These are phyloP conservation scores for Mycena haematopus DNA, from an alignment of 768 basidiomycete genomes.

Conservation along the genomic window DNA sequence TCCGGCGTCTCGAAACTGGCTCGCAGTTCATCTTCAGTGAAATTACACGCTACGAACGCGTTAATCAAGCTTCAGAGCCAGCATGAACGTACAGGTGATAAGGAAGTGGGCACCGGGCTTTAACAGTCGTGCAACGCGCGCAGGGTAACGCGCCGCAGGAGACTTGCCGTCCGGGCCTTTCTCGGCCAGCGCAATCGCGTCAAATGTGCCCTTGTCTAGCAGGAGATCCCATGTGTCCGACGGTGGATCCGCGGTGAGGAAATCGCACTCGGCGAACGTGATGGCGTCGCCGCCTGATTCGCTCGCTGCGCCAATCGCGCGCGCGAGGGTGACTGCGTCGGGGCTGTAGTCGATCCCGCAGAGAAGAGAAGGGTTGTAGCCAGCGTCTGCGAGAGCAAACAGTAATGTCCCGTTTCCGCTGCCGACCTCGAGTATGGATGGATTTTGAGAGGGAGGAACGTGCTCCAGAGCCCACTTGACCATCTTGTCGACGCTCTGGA, in stretches of 20 bases:
- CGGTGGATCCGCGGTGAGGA: slow-evolving; percentile 61
- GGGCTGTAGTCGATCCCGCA: slow-evolving; percentile 80
- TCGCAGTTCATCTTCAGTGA: slow-evolving; percentile 78
- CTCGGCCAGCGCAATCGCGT: slow-evolving; percentile 78
- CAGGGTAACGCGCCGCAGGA: slow-evolving; percentile 66
- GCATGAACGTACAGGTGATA: slow-evolving; percentile 72
- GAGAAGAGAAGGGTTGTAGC: slow-evolving; percentile 59
- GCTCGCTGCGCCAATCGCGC: slow-evolving; percentile 53
- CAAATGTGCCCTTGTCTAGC: slow-evolving; percentile 89
- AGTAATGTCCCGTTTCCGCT: slow-evolving; percentile 82
- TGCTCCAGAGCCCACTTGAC: slow-evolving; percentile 71
- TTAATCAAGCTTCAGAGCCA: not conserved
- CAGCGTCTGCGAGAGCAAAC: slow-evolving; percentile 71
- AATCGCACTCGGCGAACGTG: slow-evolving; percentile 67
- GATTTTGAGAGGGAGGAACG: slow-evolving; percentile 52
- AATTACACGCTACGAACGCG: slow-evolving; percentile 72
- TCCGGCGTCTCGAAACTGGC: slow-evolving; percentile 53
- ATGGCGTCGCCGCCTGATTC: slow-evolving; percentile 52
- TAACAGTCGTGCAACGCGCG: slow-evolving; percentile 59
- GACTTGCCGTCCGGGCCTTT: slow-evolving; percentile 59
- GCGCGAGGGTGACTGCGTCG: slow-evolving; percentile 71
- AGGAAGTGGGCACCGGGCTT: slow-evolving; percentile 74
- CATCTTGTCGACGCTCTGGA: slow-evolving; percentile 80
- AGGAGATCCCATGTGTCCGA: slow-evolving; percentile 70
- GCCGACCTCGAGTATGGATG: slow-evolving; percentile 77